phyloP scores from a whole-genome alignment of 257 asterid species.

The Solanum virginianum region DNA sequence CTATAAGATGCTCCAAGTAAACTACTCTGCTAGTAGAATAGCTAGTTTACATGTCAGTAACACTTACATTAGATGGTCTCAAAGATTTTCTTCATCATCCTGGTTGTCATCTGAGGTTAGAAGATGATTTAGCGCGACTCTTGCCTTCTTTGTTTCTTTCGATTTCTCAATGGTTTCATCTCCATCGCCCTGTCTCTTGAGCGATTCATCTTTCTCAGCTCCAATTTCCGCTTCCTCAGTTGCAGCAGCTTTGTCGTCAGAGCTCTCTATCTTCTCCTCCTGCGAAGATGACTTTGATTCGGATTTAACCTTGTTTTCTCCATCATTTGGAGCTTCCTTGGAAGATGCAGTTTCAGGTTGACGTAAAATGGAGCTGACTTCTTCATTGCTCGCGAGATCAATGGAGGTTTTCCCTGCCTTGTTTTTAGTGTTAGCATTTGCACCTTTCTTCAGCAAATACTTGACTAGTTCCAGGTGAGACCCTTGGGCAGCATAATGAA shows the following conservation, averaged over 20 bases:
- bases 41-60: neutral
- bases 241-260: constrained; percentile 10
- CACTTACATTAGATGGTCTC: constrained; percentile 4
- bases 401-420: constrained; percentile 70
- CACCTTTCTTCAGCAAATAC: constrained; percentile 73
- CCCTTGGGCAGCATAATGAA: constrained; percentile 93
- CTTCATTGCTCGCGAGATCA: constrained; percentile 68
- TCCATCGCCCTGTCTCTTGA: constrained; percentile 17
- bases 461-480: constrained; percentile 61
- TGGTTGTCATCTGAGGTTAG: constrained; percentile 58
- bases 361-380: constrained; percentile 33
- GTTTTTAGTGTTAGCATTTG: constrained; percentile 44
- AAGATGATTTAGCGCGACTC: constrained; percentile 72
- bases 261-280: constrained; percentile 15
- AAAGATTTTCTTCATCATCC: constrained; percentile 42
- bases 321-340: constrained; percentile 5
- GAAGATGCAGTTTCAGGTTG: constrained; percentile 26
- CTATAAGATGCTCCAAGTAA: neutral
- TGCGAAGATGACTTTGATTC: constrained; percentile 5
- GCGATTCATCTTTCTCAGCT: constrained; percentile 24
- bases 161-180: constrained; percentile 15
- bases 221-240: constrained; percentile 14
- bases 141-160: constrained; percentile 40
- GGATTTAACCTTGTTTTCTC: constrained; percentile 21
- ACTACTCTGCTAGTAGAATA: neutral